Evolutionary conservation across 148 eudicot species (phyloP).

Genomic region (Tetragonia tetragonoides): DNA sequence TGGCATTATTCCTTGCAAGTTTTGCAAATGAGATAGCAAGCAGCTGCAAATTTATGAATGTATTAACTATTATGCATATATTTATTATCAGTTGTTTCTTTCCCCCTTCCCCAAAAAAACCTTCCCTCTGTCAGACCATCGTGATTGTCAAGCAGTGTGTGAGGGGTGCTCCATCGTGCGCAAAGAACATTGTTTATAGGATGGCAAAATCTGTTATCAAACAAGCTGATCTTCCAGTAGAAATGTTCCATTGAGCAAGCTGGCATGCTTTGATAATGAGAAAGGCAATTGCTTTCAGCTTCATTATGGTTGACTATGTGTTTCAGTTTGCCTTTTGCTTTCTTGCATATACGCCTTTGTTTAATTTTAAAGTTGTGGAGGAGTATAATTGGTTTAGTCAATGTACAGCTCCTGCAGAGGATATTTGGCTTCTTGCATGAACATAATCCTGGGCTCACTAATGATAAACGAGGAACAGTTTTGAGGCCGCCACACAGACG

Average conservation of each 20-base stretch:
- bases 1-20: too few species aligned
- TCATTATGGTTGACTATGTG: too few species aligned
- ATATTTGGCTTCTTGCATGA: constrained; percentile 34
- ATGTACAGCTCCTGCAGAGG: constrained; percentile 23
- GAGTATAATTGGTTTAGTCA: neutral
- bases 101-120: too few species aligned
- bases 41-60: too few species aligned
- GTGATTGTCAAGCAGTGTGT: neutral
- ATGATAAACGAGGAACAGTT: constrained; percentile 43
- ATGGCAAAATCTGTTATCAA: neutral
- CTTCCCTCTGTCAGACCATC: too few species aligned
- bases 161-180: neutral
- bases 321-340: too few species aligned
- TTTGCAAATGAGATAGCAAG: too few species aligned
- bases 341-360: neutral
- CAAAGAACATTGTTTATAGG: neutral
- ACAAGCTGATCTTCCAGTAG: neutral
- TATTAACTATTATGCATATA: too few species aligned
- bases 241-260: neutral
- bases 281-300: neutral
- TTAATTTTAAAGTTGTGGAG: neutral
- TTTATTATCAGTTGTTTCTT: too few species aligned
- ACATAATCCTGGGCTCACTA: constrained; percentile 43
- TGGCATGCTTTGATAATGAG: neutral
- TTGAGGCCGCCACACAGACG: constrained; percentile 52